Conservation (phyloP, 352 stramenopile species). For the Blastocystis hominis region DNA sequence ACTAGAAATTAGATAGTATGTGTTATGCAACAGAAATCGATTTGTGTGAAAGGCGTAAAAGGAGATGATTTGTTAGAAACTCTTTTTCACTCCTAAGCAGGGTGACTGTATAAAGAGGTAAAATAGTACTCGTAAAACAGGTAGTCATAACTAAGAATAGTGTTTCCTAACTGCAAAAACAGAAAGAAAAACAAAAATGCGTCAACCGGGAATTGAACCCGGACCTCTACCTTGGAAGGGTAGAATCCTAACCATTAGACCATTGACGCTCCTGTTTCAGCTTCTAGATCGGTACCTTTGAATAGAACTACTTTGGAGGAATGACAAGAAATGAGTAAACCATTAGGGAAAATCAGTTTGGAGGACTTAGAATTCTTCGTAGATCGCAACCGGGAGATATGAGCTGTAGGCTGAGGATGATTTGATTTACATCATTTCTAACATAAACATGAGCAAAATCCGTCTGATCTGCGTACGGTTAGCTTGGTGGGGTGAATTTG, state of each 20-base stretch:
- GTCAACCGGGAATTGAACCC: constrained; percentile 55
- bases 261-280: neutral
- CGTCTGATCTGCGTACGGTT: neutral
- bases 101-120: too few relatives aligned
- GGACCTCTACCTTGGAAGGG: constrained; percentile 41
- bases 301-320: neutral
- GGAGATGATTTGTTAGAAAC: too few relatives aligned
- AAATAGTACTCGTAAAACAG: too few relatives aligned
- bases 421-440: constrained; percentile 20
- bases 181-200: neutral
- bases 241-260: constrained; percentile 52
- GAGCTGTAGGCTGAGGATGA: constrained; percentile 45
- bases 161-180: too few relatives aligned
- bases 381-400: neutral
- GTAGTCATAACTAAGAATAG: too few relatives aligned
- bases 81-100: too few relatives aligned
- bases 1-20: too few relatives aligned
- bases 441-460: constrained; percentile 5
- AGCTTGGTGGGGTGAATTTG: neutral
- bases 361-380: constrained; percentile 39
- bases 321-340: neutral
- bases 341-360: neutral
- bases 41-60: too few relatives aligned
- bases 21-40: too few relatives aligned
- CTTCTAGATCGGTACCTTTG: neutral